Conservation (phyloP, 192 early-diverging fungal genomes). For the Backusella psychrophila region DNA sequence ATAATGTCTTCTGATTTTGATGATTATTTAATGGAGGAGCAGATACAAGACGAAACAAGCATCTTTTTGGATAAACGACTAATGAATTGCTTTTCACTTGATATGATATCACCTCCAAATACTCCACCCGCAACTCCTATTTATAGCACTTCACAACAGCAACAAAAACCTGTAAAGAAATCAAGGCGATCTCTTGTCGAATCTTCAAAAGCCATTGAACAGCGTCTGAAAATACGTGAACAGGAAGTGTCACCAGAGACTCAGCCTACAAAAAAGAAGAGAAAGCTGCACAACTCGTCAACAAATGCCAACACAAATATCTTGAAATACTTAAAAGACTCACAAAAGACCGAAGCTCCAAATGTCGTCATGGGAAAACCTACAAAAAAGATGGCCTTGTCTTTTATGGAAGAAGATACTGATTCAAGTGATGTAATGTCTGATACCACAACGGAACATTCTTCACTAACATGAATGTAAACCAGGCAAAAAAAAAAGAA, state of each 20-base stretch:
- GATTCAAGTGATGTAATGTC: neutral
- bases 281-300: neutral
- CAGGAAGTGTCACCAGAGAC: neutral
- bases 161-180: neutral
- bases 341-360: neutral
- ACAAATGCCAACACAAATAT: neutral
- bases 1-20: neutral
- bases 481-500: neutral
- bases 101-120: neutral
- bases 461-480: neutral
- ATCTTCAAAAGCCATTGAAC: neutral
- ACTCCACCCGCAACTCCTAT: neutral
- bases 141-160: neutral
- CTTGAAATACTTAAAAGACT: neutral
- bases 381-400: neutral
- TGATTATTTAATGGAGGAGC: neutral
- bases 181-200: neutral
- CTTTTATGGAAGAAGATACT: neutral
- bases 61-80: neutral
- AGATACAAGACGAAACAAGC: neutral
- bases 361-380: neutral
- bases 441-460: neutral
- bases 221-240: neutral
- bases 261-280: neutral
- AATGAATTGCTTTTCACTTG: neutral